Conservation (phyloP, 2,329 filamentous ascomycete species). For the Penicillium sp. region DNA sequence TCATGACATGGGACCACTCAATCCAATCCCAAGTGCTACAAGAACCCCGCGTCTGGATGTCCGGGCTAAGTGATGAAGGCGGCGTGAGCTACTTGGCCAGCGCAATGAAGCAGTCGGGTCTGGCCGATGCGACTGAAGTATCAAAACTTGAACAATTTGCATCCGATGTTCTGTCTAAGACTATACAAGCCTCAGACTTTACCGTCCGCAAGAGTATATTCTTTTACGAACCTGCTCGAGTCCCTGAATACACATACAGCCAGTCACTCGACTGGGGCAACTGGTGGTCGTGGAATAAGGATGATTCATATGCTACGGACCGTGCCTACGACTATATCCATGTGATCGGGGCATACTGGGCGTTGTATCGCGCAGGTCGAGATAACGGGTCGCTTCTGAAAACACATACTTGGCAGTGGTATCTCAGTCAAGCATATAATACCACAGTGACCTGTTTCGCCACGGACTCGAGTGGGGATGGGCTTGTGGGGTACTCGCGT, state of each 20-base stretch:
- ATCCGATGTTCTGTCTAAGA: not conserved
- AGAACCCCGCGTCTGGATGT: not conserved
- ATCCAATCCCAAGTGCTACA: not conserved
- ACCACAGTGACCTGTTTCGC: slow-evolving; percentile 7
- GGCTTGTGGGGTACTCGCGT: slow-evolving; percentile 14
- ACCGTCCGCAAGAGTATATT: not conserved
- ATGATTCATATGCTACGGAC: slow-evolving; percentile 44
- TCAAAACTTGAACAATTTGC: not conserved
- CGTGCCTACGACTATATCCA: slow-evolving; percentile 63
- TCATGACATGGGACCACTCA: not conserved
- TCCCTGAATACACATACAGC: not conserved
- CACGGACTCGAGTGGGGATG: slow-evolving; percentile 46
- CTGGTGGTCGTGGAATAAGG: slow-evolving; percentile 1
- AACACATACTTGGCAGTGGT: not conserved
- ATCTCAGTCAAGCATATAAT: not conserved
- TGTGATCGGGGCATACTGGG: slow-evolving; percentile 57
- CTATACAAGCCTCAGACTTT: not conserved
- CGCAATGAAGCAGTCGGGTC: not conserved
- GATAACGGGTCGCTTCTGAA: slow-evolving; percentile 43
- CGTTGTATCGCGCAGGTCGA: slow-evolving; percentile 56
- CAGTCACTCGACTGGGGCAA: not conserved
- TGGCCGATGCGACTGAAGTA: not conserved
- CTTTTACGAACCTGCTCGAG: not conserved
- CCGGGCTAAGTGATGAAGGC: not conserved
- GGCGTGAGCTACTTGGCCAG: not conserved